Base-by-base conservation (phyloP, 192 early-diverging fungal species). In the Dispira simplex region DNA sequence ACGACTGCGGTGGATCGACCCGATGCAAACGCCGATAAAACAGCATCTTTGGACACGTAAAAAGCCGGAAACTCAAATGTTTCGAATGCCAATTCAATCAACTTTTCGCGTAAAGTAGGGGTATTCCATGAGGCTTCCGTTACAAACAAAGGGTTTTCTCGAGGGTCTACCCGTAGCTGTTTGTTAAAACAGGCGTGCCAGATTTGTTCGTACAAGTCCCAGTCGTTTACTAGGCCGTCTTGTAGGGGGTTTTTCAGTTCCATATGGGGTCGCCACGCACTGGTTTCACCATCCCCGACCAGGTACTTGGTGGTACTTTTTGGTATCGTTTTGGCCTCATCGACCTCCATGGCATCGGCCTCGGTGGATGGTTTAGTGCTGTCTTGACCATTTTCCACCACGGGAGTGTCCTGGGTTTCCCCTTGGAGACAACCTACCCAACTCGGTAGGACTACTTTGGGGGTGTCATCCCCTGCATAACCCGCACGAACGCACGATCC, bases 381-480 rank as follows among this genome's bases (percentile, higher is more conserved):
- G 23, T 54, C 63, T 12, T 64, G 21, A 46, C 48, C 46, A 6
- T 21, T 46, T 21, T 64, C 63, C 18, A 8, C 48, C 3, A 6
- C 32, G 32, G 32, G 32, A 6, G 32, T 6, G 32, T 39, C 32
- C 6, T 39, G 32, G 6, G 32, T 39, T 39, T 39, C 32, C 32
- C 32, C 32, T 39, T 39, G 32, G 32, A 39, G 66, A 65, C 81
- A 82, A 9, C 93, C 94, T 13, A 86, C 82, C 14, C 72, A 80
- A 3, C 91, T 87, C 2, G 93, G 90, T 62, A 91, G 91, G 27
- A 93, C 86, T 0, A 82, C 87, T 65, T 85, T 85, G 10, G 97
- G 97, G 43, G 83, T 79, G 73, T 99, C 95, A 68, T 98, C 95
- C 63, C 97, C 97, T n/a, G 93, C 91, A 73, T 89, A 97, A 58